Evolutionary conservation across 192 early-diverging fungal species (phyloP).

Genomic region (Mortierella hygrophila): DNA sequence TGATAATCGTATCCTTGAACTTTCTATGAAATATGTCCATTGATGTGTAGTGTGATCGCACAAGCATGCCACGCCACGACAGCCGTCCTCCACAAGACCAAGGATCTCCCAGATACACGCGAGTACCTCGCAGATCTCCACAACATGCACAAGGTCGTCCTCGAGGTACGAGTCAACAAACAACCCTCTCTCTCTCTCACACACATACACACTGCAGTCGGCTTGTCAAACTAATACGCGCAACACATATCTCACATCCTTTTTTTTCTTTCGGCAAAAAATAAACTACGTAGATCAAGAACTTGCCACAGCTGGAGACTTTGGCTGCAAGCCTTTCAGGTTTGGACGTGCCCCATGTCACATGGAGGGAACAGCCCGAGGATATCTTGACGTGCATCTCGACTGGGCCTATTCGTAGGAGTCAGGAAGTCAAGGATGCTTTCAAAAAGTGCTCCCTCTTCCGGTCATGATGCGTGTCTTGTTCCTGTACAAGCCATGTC

Average conservation of each 20-base stretch:
- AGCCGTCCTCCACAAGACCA: slow-evolving; percentile 72
- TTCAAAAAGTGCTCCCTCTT: slow-evolving; percentile 63
- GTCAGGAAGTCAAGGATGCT: slow-evolving; percentile 56
- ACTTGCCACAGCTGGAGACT: slow-evolving; percentile 70
- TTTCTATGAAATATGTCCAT: background rate
- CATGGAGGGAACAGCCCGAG: slow-evolving; percentile 85
- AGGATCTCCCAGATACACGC: slow-evolving; percentile 71
- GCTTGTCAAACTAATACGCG: background rate
- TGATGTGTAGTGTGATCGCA: slow-evolving; percentile 68
- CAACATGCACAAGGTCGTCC: slow-evolving; percentile 81
- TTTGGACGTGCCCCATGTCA: slow-evolving; percentile 68
- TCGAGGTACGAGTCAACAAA: slow-evolving; percentile 63
- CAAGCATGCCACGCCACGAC: slow-evolving; percentile 82
- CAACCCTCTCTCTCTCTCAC: too few species aligned
- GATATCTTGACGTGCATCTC: slow-evolving; percentile 80
- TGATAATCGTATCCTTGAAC: background rate
- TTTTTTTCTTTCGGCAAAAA: background rate
- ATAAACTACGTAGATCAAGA: slow-evolving; percentile 66
- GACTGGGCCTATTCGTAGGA: slow-evolving; percentile 73
- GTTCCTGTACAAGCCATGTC: background rate
- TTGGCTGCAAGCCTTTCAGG: slow-evolving; percentile 66
- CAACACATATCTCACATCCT: background rate
- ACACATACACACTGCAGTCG: too few species aligned
- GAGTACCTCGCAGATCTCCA: slow-evolving; percentile 71
- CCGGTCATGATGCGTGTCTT: slow-evolving; percentile 7